These are phyloP conservation scores for Neurospora sp. DNA, from an alignment of 495 filamentous ascomycete genomes.

Conservation along the genomic window DNA sequence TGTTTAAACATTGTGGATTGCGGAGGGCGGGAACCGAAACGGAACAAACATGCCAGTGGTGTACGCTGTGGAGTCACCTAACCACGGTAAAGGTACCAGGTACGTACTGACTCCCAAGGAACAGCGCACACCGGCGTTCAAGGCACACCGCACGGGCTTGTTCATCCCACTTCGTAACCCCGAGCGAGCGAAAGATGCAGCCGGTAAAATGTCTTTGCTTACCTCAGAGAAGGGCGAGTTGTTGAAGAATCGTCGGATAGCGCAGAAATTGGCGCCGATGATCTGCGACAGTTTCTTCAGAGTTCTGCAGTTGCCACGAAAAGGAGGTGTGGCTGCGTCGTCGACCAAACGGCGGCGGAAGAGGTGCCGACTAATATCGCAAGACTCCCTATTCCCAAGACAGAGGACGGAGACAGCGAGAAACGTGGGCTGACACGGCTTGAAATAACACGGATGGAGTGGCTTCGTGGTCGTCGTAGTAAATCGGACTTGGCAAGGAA, in stretches of 20 bases:
- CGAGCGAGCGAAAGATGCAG: neutral
- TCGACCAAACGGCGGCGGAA: neutral
- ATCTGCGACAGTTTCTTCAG: neutral
- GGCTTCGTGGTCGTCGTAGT: neutral
- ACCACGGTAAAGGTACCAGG: neutral
- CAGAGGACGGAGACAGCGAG: neutral
- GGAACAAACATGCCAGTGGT: neutral
- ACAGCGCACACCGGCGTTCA: neutral
- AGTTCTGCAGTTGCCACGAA: neutral
- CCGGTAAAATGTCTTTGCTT: neutral
- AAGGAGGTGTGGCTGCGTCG: neutral
- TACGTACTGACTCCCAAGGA: neutral
- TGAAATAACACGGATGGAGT: neutral
- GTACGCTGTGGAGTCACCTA: neutral
- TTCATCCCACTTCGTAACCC: neutral
- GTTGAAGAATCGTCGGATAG: neutral
- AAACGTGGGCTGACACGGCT: neutral
- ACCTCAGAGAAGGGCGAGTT: neutral
- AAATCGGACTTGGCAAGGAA: neutral
- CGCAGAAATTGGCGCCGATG: neutral
- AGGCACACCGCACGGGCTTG: neutral
- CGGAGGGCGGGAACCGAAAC: neutral
- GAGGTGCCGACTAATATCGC: neutral
- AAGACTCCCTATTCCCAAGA: neutral
- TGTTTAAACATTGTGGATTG: neutral